Base-by-base conservation (phyloP, 2,329 filamentous ascomycete species). In the Didymosphaeria variabile region DNA sequence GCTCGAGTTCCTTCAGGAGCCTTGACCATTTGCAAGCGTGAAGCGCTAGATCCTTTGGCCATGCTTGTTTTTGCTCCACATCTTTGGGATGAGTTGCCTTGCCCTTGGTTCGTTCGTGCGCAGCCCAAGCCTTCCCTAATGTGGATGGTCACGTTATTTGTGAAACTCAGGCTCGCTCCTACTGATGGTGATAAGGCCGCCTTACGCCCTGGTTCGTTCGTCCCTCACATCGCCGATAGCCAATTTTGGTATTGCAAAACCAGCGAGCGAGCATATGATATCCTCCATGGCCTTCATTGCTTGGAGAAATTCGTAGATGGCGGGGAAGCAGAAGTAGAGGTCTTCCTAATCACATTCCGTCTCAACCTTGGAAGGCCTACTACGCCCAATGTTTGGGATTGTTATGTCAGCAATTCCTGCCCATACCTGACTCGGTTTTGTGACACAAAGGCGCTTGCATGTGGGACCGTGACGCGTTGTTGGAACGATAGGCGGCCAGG, bases 161-260 rank as follows among this genome's bases (percentile, higher is more conserved):
- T 58, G 56, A 58, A 54, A 58, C 49, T 40, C 31, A 58, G 23
- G 45, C n/a, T 36, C 34, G 36, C 34, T 46, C 36, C 47, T 53
- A 15, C 47, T 42, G 12, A 47, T 19, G 23, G 9, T 40, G 40
- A 42, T 40, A 45, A 17, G 56, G 56, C 44, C 26, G 36, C 10
- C n/a, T 40, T n/a, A 29, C 17, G 50, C 34, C 12, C 21, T 21
- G 9, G 36, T 53, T n/a, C 19, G 42, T 21, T 21, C 21, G 36
- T n/a, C n/a, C 4, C 5, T n/a, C 5, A n/a, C n/a, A n/a, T 17
- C 12, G 36, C n/a, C 5, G 15, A 40, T n/a, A n/a, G 17, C 38
- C 38, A 40, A 2, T 40, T n/a, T n/a, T 40, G 7, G 17, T 15
- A 3, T 19, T 40, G 4, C 36, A 7, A 15, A 17, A 17, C 15